Evolutionary conservation across 2,329 filamentous ascomycete species (phyloP).

Genomic region (Paraphaeosphaeria minitans): DNA sequence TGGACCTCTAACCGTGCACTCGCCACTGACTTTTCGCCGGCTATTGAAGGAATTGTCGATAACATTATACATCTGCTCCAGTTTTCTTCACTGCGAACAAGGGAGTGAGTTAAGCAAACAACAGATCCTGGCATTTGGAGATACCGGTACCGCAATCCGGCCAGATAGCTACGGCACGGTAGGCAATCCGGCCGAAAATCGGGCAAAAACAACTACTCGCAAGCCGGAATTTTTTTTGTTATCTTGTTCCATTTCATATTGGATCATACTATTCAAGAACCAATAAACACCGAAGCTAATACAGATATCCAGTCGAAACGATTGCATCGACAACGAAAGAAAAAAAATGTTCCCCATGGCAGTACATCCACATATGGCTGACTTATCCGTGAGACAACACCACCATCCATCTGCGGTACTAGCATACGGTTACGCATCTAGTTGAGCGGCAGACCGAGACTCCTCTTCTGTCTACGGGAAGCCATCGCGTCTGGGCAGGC

Average conservation of each 20-base stretch:
- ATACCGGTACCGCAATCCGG: no score
- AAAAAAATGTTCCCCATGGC: background rate
- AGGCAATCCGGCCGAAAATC: background rate
- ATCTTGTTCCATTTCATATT: background rate
- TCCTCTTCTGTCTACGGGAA: conserved; percentile 12
- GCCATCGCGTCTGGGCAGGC: conserved; percentile 20
- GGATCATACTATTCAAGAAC: background rate
- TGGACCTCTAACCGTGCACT: background rate
- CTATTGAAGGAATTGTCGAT: background rate
- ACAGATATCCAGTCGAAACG: background rate
- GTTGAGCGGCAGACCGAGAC: conserved; percentile 8
- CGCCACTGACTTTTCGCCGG: conserved; percentile 1
- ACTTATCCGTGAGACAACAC: background rate
- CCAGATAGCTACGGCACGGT: no score
- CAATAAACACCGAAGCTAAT: background rate
- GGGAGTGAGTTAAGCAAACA: background rate
- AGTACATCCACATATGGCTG: background rate
- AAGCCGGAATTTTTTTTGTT: background rate
- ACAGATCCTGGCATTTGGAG: background rate
- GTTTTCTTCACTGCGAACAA: background rate
- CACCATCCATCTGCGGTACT: background rate
- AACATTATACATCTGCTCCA: background rate
- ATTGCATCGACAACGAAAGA: background rate
- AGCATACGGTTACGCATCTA: background rate
- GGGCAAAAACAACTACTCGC: background rate